phyloP scores from a whole-genome alignment of 148 eudicot species.

The Rhododendron williamsianum region DNA sequence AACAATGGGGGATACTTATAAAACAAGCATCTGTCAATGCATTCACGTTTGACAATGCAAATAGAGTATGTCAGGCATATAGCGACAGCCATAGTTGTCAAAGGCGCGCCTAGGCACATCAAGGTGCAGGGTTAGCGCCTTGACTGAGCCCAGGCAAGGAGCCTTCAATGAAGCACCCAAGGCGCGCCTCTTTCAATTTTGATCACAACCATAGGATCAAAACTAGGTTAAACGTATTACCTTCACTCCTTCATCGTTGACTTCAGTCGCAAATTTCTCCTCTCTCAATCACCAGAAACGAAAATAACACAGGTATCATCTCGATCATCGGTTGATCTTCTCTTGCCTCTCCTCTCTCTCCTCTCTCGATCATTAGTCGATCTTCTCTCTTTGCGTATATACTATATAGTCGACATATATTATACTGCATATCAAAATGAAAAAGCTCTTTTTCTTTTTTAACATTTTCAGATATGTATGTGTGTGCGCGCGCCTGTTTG shows the following conservation, averaged over 20 bases:
- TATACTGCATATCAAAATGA: not conserved
- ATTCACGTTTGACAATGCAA: not conserved
- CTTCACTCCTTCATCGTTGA: not conserved
- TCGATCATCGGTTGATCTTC: not conserved
- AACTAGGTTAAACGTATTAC: not conserved
- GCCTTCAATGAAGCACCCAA: not conserved
- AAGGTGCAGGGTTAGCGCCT: not conserved
- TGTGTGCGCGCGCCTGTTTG: too few relatives aligned
- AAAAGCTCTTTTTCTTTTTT: too few relatives aligned
- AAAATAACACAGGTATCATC: not conserved
- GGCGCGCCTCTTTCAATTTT: not conserved
- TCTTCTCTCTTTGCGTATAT: not conserved
- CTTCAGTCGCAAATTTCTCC: not conserved
- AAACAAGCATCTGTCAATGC: not conserved
- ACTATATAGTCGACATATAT: not conserved
- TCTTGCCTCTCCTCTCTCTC: not conserved
- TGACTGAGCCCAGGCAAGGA: not conserved
- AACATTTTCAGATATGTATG: too few relatives aligned
- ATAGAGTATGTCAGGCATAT: not conserved
- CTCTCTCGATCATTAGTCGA: not conserved
- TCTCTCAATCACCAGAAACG: not conserved
- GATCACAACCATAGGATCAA: not conserved
- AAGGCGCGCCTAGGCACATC: not conserved
- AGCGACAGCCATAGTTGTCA: not conserved
- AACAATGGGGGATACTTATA: not conserved